Evolutionary conservation across 108 stramenopile genomes (phyloP).

Genomic region (Fistulifera pelliculosa): DNA sequence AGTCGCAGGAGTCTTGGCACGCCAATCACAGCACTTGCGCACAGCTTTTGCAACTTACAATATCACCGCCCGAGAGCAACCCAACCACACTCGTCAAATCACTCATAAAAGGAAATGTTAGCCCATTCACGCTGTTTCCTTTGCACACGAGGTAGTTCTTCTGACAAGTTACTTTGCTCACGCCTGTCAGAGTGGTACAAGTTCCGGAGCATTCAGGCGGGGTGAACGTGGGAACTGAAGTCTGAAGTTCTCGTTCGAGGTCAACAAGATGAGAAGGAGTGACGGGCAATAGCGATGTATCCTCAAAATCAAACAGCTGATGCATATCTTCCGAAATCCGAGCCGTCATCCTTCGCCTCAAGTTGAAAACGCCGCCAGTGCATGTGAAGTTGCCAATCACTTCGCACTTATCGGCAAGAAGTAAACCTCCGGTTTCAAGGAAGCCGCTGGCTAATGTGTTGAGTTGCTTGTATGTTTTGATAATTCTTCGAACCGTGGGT

Average conservation of each 20-base stretch:
- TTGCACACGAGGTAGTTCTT: conserved; percentile 15
- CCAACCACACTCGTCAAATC: conserved; percentile 14
- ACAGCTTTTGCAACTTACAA: not conserved
- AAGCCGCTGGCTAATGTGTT: conserved; percentile 8
- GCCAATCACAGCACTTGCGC: not conserved
- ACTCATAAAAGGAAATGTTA: conserved; percentile 15
- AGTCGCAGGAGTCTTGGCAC: too few relatives aligned
- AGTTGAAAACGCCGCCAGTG: not conserved
- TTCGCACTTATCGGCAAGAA: conserved; percentile 14
- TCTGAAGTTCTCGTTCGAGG: not conserved
- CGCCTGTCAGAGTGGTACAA: not conserved
- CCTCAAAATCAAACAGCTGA: conserved; percentile 14
- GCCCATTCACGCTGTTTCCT: conserved; percentile 10
- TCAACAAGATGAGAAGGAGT: conserved; percentile 6
- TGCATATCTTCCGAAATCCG: conserved; percentile 13
- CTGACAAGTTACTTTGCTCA: conserved; percentile 10
- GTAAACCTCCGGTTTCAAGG: conserved; percentile 8
- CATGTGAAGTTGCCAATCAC: conserved; percentile 4
- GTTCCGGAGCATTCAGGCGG: not conserved
- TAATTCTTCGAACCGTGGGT: conserved; percentile 6
- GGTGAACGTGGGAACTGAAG: not conserved
- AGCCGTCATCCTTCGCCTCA: not conserved
- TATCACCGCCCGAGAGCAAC: conserved; percentile 13
- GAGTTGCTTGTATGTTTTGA: conserved; percentile 9
- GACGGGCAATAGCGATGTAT: conserved; percentile 7